Base-by-base conservation (phyloP, 768 basidiomycete species). In the Termitomyces sp. region DNA sequence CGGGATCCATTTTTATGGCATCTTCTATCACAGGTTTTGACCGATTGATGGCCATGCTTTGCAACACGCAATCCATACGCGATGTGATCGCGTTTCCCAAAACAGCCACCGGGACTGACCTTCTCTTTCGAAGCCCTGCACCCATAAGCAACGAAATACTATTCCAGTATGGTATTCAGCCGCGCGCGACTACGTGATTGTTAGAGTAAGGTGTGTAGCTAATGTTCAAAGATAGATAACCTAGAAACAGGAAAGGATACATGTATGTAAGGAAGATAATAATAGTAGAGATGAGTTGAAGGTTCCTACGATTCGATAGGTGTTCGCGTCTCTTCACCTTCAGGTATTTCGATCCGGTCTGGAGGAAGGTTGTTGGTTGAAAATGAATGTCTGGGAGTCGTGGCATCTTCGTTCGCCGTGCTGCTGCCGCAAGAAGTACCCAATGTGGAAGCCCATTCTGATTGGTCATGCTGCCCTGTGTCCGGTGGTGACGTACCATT, bases 21-120 rank as follows among this genome's bases (percentile, higher is more conserved):
- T 57, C 54, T 56, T 50, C 47, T 33, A 53, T 43, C 23, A 46
- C 54, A 95, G 95, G 95, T 49, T 92, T 98, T 64, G 95, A 98
- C 79, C 85, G 95, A 36, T 76, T 98, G 61, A 89, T 97, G 85
- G 81, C 94, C 13, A 94, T 95, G 63, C 81, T 98, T 3, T 95
- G 93, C 77, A 84, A 86, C 62, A 83, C 93, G 4, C 81, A 83
- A 59, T 93, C 93, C 41, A 98, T 98, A 65, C 82, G 93, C 61
- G 94, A 97, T 67, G 95, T 98, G 63, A 96, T 98, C 64, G 95
- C 95, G 20, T 98, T 98, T 77, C 95, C 95, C 9, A 98, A 98
- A 78, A 89, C 90, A 8, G 83, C 85, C 43, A 83, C 76, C 59
- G 95, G 95, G 5, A 82, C 85, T 26, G 95, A 98, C 74, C 83